Evolutionary conservation across 345 rosid genomes (phyloP), one percentile per base, ranked within the genome.

Genomic region (Citrus sp.): DNA sequence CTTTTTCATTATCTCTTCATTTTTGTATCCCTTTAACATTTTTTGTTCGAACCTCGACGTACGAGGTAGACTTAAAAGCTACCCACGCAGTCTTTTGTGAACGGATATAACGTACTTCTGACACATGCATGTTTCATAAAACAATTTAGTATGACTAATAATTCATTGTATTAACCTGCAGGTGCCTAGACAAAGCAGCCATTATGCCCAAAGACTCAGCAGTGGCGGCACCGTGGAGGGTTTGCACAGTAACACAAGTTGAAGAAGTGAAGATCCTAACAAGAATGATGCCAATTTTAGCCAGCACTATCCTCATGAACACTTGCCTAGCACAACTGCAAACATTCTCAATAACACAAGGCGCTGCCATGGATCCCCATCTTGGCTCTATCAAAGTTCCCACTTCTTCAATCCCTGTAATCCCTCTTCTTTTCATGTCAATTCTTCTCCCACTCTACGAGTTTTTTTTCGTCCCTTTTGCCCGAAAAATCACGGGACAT

Each of bases 231-330:
- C 37, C 60, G 30, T 71, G 87, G 83, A 82, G 27, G 4, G 81
- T 83, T 5, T 89, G 92, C 90, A 84, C 84, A 1, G 85, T 87
- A 76, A 84, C 86, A 5, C 92, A 87, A 80, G 89, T 89, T 21
- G 92, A 89, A 68, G 84, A 84, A 78, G 84, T 89, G 72, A 89
- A 87, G 77, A 76, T 86, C 67, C 78, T 87, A 32, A 69, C 79
- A 4, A 80, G 88, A 73, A 84, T 87, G 85, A 34, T 89, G 12
- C 90, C 92, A 0, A 83, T 89, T 42, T 72, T 86, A 64, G 84
- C 61, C 24, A 82, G 90, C 72, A 86, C 86, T 9, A 72, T 89
- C 80, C 40, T 87, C 12, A 80, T 86, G 84, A 84, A 84, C 81
- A 87, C 89, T 16, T 82, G 89, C 56, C 35, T 84, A 73, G 88